Evolutionary conservation across 1,284 basidiomycete genomes (phyloP).

Genomic region (Malassezia japonica): DNA sequence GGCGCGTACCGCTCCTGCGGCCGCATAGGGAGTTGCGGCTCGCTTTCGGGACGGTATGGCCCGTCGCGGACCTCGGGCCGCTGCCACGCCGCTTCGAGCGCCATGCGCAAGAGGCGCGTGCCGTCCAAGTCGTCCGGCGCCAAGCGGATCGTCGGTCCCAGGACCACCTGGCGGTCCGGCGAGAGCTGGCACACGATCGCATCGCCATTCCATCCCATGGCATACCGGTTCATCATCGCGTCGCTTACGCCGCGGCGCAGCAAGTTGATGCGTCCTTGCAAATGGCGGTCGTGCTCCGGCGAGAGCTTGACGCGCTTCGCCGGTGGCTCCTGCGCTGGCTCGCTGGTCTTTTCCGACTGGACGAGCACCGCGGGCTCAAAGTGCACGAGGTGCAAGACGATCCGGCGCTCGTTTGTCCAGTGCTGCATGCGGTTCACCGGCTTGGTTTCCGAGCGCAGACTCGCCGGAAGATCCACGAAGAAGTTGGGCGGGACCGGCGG

Average conservation of each 20-base stretch:
- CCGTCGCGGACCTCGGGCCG: too few species aligned
- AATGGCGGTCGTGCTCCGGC: conserved; percentile 26
- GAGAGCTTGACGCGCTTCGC: neutral
- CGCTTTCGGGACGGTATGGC: neutral
- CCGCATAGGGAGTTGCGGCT: too few species aligned
- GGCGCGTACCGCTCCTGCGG: too few species aligned
- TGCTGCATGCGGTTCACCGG: conserved; percentile 37
- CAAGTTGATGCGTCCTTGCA: conserved; percentile 37
- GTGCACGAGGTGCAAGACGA: conserved; percentile 38
- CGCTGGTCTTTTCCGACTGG: conserved; percentile 11
- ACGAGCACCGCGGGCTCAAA: conserved; percentile 39
- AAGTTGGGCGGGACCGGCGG: conserved; percentile 25
- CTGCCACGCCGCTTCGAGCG: conserved; percentile 1
- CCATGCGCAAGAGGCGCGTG: conserved; percentile 14
- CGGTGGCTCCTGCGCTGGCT: conserved; percentile 1
- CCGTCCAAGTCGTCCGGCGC: conserved; percentile 37
- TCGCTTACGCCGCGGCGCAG: conserved; percentile 42
- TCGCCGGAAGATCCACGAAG: conserved; percentile 42
- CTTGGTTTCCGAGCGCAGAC: conserved; percentile 33
- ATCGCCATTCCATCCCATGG: conserved; percentile 43
- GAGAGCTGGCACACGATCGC: conserved; percentile 33
- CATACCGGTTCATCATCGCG: conserved; percentile 39
- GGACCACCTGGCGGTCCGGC: conserved; percentile 23
- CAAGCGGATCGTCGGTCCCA: conserved; percentile 14
- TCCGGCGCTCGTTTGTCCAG: conserved; percentile 33